phyloP scores from a whole-genome alignment of 148 eudicot species.

The Pharnaceum exiguum region DNA sequence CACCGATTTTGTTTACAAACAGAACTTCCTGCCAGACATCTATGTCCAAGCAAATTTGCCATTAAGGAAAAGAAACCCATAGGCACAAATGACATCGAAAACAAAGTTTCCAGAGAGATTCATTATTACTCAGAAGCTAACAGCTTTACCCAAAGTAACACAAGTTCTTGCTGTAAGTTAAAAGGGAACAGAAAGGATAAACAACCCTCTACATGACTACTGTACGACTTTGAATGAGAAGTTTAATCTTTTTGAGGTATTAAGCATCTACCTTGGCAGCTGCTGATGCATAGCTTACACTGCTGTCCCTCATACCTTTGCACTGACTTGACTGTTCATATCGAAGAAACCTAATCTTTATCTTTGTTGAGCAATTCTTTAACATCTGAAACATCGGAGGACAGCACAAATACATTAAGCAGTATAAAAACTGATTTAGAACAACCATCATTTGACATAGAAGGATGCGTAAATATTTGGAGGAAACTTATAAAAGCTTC shows the following conservation, averaged over 20 bases:
- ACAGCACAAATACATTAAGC: not conserved
- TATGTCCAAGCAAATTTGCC: too few species aligned
- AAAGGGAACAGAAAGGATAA: not conserved
- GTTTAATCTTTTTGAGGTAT: slow-evolving; percentile 1
- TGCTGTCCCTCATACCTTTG: slow-evolving; percentile 90
- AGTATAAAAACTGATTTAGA: not conserved
- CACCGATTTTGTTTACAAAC: too few species aligned
- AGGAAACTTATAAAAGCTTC: not conserved
- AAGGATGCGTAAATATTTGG: not conserved
- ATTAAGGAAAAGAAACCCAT: not conserved
- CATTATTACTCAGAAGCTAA: slow-evolving; percentile 8
- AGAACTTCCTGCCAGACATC: too few species aligned
- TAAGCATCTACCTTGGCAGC: slow-evolving; percentile 43
- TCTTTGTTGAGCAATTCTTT: slow-evolving; percentile 67
- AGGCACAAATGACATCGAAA: too few species aligned
- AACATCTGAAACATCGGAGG: slow-evolving; percentile 47
- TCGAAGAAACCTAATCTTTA: slow-evolving; percentile 72
- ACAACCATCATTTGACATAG: not conserved
- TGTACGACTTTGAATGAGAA: not conserved
- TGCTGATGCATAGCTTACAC: slow-evolving; percentile 98
- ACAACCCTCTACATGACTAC: not conserved
- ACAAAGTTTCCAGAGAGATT: too few species aligned
- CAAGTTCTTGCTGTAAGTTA: not conserved
- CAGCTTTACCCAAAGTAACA: slow-evolving; percentile 5
- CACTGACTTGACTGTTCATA: slow-evolving; percentile 96